Base-by-base conservation (phyloP, 805 yeast genomes). In the Candida caryicola region DNA sequence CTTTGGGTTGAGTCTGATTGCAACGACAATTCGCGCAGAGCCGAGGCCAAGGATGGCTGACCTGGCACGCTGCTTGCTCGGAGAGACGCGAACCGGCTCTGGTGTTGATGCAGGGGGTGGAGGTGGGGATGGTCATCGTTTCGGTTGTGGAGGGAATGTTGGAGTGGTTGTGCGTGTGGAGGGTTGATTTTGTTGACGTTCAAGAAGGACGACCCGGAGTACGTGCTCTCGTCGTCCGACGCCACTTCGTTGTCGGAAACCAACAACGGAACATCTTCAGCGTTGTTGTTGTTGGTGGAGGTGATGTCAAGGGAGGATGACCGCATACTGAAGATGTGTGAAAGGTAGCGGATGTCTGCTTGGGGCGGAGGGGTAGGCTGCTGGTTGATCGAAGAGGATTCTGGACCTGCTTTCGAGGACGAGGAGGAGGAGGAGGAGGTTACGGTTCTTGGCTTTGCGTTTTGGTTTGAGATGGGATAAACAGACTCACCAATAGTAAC, bases 251-350 rank as follows among this genome's bases (percentile, higher is more conserved):
- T 45, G 37, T 64, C 69, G 19, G 66, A 53, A 9, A 64, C 51
- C 17, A 64, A 50, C 21, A 54, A 52, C 7, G 69, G 69, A 32
- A 62, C 50, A 39, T 63, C 69, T 33, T 51, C 54, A 10, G 45
- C 29, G 26, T 37, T 26, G 16, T 36, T 36, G 18, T 32, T 29
- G 21, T 25, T 26, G 16, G 33, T 32, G 16, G 21, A 25, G 18
- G 37, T 42, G 33, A 39, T 37, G 10, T 27, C 41, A n/a, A 44
- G 41, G 34, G 33, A 37, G 35, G 28, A n/a, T 9, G 33, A 27
- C 10, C 25, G 25, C 25, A 21, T 21, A 21, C 10, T 10, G 25
- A n/a, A n/a, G n/a, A n/a, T n/a, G n/a, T n/a, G n/a, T n/a, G n/a
- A n/a, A n/a, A n/a, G n/a, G n/a, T n/a, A n/a, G n/a, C n/a, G n/a